phyloP scores from a whole-genome alignment of 1,284 basidiomycete species.

The Bjerkandera adusta region DNA sequence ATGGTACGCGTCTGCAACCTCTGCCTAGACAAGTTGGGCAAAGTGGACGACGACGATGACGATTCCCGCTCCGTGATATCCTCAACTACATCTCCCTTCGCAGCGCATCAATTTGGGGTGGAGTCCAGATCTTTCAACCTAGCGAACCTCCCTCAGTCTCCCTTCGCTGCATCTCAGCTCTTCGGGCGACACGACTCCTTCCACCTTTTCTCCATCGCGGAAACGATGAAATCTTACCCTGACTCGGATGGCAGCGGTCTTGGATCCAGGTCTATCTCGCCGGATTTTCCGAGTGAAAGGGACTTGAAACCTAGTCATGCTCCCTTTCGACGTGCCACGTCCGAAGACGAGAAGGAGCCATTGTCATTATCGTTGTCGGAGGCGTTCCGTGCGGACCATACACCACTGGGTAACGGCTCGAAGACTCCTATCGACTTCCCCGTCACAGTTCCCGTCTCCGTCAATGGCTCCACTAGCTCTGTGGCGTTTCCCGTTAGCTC shows the following conservation, averaged over 20 bases:
- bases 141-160: slow-evolving; percentile 70
- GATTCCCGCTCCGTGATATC: slow-evolving; percentile 78
- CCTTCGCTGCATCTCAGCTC: slow-evolving; percentile 85
- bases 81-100: slow-evolving; percentile 52
- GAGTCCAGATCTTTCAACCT: slow-evolving; percentile 46
- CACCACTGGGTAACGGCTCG: slow-evolving; percentile 35
- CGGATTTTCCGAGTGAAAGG: slow-evolving; percentile 40
- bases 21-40: slow-evolving; percentile 88
- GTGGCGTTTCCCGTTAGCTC: slow-evolving; percentile 81
- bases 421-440: slow-evolving; percentile 59
- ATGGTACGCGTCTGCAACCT: slow-evolving; percentile 94
- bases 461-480: slow-evolving; percentile 56
- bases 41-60: slow-evolving; percentile 78
- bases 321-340: slow-evolving; percentile 79
- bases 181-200: slow-evolving; percentile 75
- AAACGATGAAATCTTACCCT: slow-evolving; percentile 55
- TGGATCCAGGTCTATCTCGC: slow-evolving; percentile 50
- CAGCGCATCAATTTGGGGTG: slow-evolving; percentile 59
- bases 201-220: slow-evolving; percentile 77
- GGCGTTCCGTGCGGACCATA: slow-evolving; percentile 40
- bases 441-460: slow-evolving; percentile 43
- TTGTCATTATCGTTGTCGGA: slow-evolving; percentile 42
- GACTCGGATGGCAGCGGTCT: slow-evolving; percentile 53
- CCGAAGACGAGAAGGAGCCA: slow-evolving; percentile 74
- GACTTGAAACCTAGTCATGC: slow-evolving; percentile 62